phyloP scores from a whole-genome alignment of 2,329 filamentous ascomycete species.

The Metarhizium guizhouense region DNA sequence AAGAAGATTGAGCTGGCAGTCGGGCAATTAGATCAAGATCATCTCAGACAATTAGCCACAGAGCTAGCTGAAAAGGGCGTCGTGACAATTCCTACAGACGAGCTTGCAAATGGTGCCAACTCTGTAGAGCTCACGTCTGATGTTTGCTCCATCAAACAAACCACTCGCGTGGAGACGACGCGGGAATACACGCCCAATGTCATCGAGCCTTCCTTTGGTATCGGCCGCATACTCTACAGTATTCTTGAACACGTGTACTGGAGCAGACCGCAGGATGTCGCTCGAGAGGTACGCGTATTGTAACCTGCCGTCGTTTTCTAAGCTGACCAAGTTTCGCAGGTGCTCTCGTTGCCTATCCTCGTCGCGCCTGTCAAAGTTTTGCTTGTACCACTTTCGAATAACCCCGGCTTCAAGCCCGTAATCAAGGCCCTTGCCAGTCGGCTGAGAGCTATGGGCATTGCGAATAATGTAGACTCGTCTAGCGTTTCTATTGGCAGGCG shows the following conservation, averaged over 20 bases:
- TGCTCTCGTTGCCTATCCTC: slow-evolving; percentile 35
- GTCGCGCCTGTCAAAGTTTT: slow-evolving; percentile 92
- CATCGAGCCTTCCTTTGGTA: slow-evolving; percentile 89
- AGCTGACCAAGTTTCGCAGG: slow-evolving; percentile 15
- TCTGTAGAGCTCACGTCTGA: slow-evolving; percentile 60
- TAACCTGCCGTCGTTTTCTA: slow-evolving; percentile 52
- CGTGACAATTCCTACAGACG: slow-evolving; percentile 6
- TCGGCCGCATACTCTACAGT: slow-evolving; percentile 75
- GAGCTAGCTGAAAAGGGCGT: slow-evolving; percentile 8
- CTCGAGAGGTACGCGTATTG: slow-evolving; percentile 65
- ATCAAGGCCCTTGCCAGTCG: slow-evolving; percentile 63
- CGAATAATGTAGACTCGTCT: slow-evolving; percentile 72
- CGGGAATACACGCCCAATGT: slow-evolving; percentile 85
- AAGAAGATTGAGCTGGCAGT: slow-evolving; percentile 56
- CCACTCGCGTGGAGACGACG: slow-evolving; percentile 58
- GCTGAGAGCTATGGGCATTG: slow-evolving; percentile 62
- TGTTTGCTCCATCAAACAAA: slow-evolving; percentile 15
- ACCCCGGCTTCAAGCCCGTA: slow-evolving; percentile 69
- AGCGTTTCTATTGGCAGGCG: slow-evolving; percentile 82
- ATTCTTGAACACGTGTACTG: slow-evolving; percentile 45
- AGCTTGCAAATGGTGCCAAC: slow-evolving; percentile 9
- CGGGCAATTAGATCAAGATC: slow-evolving; percentile 48
- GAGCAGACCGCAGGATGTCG: slow-evolving; percentile 8
- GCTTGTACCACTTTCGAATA: slow-evolving; percentile 77
- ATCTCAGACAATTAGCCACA: slow-evolving; percentile 45